Percentiles rank a stretch among this genome's conserved stretches.
phyloP scores from a whole-genome alignment of 1,284 basidiomycete species.

The Xerocomus nothofagi region DNA sequence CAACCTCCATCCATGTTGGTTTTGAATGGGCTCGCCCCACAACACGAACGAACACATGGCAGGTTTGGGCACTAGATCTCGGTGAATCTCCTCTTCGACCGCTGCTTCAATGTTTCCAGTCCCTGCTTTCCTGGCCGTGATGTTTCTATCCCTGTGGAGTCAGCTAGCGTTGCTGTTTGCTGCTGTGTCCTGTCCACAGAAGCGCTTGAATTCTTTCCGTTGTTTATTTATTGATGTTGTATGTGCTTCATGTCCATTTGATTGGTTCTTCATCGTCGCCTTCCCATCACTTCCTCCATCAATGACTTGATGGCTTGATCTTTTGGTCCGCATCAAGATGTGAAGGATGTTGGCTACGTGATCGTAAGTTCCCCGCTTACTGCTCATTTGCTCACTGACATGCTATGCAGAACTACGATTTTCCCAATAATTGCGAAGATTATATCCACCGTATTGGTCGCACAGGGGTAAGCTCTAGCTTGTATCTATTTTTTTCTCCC shows the following conservation, averaged over 20 bases:
- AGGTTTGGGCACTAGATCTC: constrained; percentile 26
- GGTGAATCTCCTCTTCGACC: constrained; percentile 25
- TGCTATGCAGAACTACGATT: constrained; percentile 82
- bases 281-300: constrained; percentile 37
- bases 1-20: constrained; percentile 23
- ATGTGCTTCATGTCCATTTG: constrained; percentile 39
- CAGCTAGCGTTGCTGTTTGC: constrained; percentile 13
- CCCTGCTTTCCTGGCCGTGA: constrained; percentile 26
- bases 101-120: constrained; percentile 23
- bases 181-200: constrained; percentile 41
- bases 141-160: constrained; percentile 28
- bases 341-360: constrained; percentile 93
- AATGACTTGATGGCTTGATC: constrained; percentile 29
- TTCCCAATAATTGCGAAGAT: constrained; percentile 96
- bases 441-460: constrained; percentile 94
- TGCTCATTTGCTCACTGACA: constrained; percentile 23
- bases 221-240: constrained; percentile 56
- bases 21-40: constrained; percentile 24
- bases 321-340: constrained; percentile 59
- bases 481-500: not conserved
- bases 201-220: constrained; percentile 54
- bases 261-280: constrained; percentile 37
- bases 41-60: constrained; percentile 24
- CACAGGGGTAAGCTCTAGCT: constrained; percentile 61
- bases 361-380: constrained; percentile 58